Evolutionary conservation across 2,329 filamentous ascomycete species (phyloP).

Genomic region (Cercospora sp.): DNA sequence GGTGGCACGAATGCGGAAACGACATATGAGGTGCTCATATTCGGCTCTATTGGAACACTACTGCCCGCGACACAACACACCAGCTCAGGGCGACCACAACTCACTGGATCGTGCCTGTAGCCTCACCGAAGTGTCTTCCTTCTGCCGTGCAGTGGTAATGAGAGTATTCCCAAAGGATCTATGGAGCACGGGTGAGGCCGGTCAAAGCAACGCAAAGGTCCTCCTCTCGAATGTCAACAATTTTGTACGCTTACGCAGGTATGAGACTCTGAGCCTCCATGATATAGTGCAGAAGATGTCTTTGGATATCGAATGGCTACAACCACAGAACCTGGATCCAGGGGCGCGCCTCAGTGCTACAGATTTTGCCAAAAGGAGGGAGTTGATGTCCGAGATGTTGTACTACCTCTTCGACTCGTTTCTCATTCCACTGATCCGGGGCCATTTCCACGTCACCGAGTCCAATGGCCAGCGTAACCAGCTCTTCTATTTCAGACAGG

Average conservation of each 20-base stretch:
- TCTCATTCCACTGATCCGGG: constrained; percentile 79
- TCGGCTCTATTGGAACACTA: constrained; percentile 75
- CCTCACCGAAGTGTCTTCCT: constrained; percentile 71
- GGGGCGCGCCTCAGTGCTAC: constrained; percentile 63
- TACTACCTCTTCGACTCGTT: constrained; percentile 94
- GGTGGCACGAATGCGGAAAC: constrained; percentile 65
- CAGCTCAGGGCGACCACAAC: neutral
- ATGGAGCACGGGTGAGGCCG: constrained; percentile 63
- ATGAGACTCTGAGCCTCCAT: constrained; percentile 78
- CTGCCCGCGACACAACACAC: constrained; percentile 58
- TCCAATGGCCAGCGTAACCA: constrained; percentile 76
- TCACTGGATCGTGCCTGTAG: constrained; percentile 70
- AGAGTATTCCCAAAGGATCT: constrained; percentile 73
- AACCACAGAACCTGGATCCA: constrained; percentile 49
- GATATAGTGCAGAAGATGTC: constrained; percentile 74
- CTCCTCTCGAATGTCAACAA: constrained; percentile 70
- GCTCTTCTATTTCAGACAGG: constrained; percentile 92
- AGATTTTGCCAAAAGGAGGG: constrained; percentile 72
- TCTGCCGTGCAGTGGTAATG: constrained; percentile 73
- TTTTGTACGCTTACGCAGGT: constrained; percentile 76
- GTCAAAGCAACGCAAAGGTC: constrained; percentile 59
- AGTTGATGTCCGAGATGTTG: constrained; percentile 80
- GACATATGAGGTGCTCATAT: constrained; percentile 77
- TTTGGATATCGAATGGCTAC: constrained; percentile 63
- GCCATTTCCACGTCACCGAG: constrained; percentile 93